These are phyloP conservation scores for Dalbergia cochinchinensis DNA, from an alignment of 306 rosid genomes.

Conservation along the genomic window DNA sequence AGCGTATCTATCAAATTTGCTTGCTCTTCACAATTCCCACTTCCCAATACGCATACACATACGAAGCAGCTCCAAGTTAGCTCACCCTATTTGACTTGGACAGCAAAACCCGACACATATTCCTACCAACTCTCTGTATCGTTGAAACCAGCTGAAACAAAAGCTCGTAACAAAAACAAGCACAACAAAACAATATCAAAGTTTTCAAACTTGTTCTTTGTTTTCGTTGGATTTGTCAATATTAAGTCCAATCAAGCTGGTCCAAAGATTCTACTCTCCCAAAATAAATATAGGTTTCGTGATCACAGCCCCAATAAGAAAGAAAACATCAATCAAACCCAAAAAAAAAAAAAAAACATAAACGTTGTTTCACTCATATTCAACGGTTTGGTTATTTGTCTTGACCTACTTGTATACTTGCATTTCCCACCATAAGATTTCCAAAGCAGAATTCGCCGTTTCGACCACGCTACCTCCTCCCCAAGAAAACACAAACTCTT, in stretches of 20 bases:
- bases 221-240: slow-evolving; percentile 14
- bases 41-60: slow-evolving; percentile 36
- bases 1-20: slow-evolving; percentile 14
- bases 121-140: slow-evolving; percentile 67
- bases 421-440: slow-evolving; percentile 48
- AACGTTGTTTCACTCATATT: slow-evolving; percentile 48
- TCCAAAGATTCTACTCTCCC: slow-evolving; percentile 52
- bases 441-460: slow-evolving; percentile 70
- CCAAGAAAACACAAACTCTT: slow-evolving; percentile 49
- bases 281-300: background rate
- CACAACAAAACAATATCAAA: slow-evolving; percentile 46
- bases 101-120: slow-evolving; percentile 81
- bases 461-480: slow-evolving; percentile 78
- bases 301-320: background rate
- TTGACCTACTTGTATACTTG: background rate
- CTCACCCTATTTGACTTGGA: slow-evolving; percentile 68
- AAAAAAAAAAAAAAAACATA: slow-evolving; percentile 34
- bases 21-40: slow-evolving; percentile 18
- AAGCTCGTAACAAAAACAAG: slow-evolving; percentile 17
- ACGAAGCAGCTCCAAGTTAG: background rate
- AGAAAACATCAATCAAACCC: background rate
- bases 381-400: slow-evolving; percentile 49
- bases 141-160: slow-evolving; percentile 43
- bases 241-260: slow-evolving; percentile 54
- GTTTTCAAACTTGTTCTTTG: slow-evolving; percentile 56